Percentiles rank a stretch among this genome's conserved stretches.
These are phyloP conservation scores for Drechslera avenae DNA, from an alignment of 2,329 filamentous ascomycete genomes.

Conservation along the genomic window DNA sequence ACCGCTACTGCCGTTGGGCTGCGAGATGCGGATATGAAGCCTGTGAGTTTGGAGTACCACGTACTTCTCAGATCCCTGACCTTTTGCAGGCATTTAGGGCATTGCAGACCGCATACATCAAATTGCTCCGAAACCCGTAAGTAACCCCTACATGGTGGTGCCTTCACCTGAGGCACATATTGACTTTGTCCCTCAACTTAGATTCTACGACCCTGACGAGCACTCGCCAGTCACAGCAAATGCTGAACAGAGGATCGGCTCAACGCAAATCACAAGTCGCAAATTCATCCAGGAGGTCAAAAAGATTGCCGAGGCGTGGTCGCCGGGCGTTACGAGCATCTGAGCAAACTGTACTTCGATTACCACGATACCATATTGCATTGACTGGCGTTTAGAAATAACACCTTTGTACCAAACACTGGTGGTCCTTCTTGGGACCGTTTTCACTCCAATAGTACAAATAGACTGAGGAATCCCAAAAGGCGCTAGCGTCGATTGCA, in stretches of 20 bases:
- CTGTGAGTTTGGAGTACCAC: conserved; percentile 57
- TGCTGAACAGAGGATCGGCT: conserved; percentile 51
- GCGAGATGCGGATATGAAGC: conserved; percentile 84
- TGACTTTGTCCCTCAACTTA: conserved; percentile 60
- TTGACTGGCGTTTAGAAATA: conserved; percentile 31
- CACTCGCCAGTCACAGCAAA: conserved; percentile 65
- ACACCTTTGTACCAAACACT: not conserved
- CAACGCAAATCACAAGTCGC: conserved; percentile 76
- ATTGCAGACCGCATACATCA: conserved; percentile 89
- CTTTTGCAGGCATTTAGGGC: conserved; percentile 75
- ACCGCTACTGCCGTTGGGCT: conserved; percentile 65
- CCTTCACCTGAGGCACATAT: not conserved
- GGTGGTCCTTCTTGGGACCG: not conserved
- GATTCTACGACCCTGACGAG: conserved; percentile 87
- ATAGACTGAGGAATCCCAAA: conserved; percentile 11
- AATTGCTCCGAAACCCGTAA: conserved; percentile 77
- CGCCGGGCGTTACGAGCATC: conserved; percentile 69
- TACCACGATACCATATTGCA: conserved; percentile 32
- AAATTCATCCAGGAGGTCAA: conserved; percentile 82
- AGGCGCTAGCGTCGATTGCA: conserved; percentile 30
- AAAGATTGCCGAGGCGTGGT: conserved; percentile 84
- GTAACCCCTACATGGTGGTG: not conserved
- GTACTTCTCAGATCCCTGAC: conserved; percentile 9
- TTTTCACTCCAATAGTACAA: not conserved
- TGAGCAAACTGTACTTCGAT: conserved; percentile 45